These are phyloP conservation scores for Blumeriella jaapii DNA, from an alignment of 2,329 filamentous ascomycete genomes.

Conservation along the genomic window DNA sequence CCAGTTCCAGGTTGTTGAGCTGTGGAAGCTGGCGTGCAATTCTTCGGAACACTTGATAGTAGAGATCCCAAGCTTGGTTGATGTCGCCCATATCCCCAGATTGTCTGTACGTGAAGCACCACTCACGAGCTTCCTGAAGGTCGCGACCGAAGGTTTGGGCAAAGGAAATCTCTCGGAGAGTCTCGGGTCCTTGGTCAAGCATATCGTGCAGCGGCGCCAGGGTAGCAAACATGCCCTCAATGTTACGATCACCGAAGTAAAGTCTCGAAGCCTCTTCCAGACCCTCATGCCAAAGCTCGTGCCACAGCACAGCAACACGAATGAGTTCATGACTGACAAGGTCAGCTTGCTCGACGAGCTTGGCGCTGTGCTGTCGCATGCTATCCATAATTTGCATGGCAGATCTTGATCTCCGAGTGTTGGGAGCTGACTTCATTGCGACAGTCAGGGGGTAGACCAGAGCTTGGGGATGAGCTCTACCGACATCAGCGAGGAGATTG, in stretches of 20 bases:
- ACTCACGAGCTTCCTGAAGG: conserved; percentile 86
- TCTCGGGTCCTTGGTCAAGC: conserved; percentile 84
- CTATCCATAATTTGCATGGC: conserved; percentile 94
- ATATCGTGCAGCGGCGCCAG: conserved; percentile 85
- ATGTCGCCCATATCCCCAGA: conserved; percentile 89
- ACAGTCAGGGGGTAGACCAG: conserved; percentile 95
- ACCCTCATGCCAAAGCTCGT: conserved; percentile 97
- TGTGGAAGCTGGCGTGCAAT: conserved; percentile 90
- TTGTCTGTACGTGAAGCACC: conserved; percentile 83
- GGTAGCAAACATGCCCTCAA: conserved; percentile 91
- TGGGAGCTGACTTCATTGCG: conserved; percentile 86
- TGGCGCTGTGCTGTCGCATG: conserved; percentile 89
- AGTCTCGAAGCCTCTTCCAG: conserved; percentile 91
- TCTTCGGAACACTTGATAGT: conserved; percentile 95
- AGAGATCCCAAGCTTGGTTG: conserved; percentile 97
- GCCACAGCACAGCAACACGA: conserved; percentile 92
- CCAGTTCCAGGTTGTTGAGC: conserved; percentile 81
- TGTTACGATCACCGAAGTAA: conserved; percentile 96
- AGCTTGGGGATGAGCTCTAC: conserved; percentile 87
- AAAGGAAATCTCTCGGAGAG: conserved; percentile 90
- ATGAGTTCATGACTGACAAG: conserved; percentile 94
- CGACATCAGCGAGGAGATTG: conserved; percentile 82
- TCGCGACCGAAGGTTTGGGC: conserved; percentile 95
- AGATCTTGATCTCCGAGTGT: conserved; percentile 71
- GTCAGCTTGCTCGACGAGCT: conserved; percentile 88